Base-by-base conservation (phyloP, 2,329 filamentous ascomycete species). In the Epichloe sylvatica region DNA sequence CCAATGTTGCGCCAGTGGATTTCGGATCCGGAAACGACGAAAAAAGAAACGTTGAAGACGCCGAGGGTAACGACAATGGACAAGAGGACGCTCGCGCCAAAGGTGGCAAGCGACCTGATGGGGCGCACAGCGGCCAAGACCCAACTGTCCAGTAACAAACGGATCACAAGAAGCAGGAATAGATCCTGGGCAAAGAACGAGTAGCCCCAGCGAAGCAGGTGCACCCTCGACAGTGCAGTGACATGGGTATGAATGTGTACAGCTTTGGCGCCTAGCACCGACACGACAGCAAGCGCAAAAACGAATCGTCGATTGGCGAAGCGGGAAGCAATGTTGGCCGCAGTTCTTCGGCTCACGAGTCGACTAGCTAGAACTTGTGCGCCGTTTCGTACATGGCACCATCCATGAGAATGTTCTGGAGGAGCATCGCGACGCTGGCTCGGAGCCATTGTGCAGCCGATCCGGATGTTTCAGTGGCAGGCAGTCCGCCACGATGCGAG, bases 1-100 rank as follows among this genome's bases (percentile, higher is more conserved):
- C 53, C 62, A 21, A 65, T 52, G 44, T 67, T 66, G 41, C 62
- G 58, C 56, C 64, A 64, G 37, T 64, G 65, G 3, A 67, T 58
- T 47, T 67, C 64, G 6, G 60, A 59, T 17, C 64, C 63, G 1
- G 63, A 52, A 2, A 60, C 56, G n/a, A 51, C 39, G 39, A 56
- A 61, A 55, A 61, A 63, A 19, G 57, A 56, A 25, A 57, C 53
- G 23, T 55, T 60, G 25, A 60, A 49, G 30, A 57, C 48, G 35
- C 61, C 57, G 5, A 65, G 47, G 1, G 51, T 37, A 17, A 59
- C 53, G 52, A 57, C 55, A 49, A 56, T 55, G 12, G 47, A 41
- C 21, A 62, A 47, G 23, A 44, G 15, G 17, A 50, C 38, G 23
- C 53, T 49, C 34, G 60, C 23, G 38, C 53, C 49, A 37, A 52